phyloP scores from a whole-genome alignment of 257 asterid species.

The Solanum pimpinellifolium region DNA sequence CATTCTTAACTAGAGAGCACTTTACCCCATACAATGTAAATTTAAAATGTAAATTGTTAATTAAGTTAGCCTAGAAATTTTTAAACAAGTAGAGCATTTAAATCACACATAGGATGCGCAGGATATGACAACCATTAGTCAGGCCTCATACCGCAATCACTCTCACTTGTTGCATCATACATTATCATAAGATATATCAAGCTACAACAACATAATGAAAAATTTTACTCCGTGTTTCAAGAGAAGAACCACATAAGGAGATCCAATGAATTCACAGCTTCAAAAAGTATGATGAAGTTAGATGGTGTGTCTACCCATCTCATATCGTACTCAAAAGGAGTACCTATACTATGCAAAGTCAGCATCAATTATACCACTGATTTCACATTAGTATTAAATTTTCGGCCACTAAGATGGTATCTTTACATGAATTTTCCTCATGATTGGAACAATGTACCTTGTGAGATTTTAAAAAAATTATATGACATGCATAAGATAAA shows the following conservation, averaged over 20 bases:
- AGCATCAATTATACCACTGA: not conserved
- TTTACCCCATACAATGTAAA: not conserved
- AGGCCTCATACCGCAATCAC: not conserved
- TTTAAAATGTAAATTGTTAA: not conserved
- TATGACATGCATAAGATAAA: not conserved
- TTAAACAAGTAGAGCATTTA: not conserved
- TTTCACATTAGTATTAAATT: not conserved
- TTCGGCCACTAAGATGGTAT: not conserved
- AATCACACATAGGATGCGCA: not conserved
- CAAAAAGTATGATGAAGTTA: not conserved
- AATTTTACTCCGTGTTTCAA: not conserved
- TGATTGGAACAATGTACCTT: not conserved
- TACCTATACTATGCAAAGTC: not conserved
- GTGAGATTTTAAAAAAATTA: not conserved
- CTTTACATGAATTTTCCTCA: not conserved
- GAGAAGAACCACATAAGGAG: not conserved
- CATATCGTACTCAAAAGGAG: not conserved
- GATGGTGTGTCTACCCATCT: not conserved
- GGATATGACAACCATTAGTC: not conserved
- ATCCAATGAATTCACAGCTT: not conserved
- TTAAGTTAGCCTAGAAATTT: not conserved
- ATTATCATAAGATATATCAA: not conserved
- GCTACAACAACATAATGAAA: not conserved
- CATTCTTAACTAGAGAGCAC: not conserved
- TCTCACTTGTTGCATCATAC: not conserved